These are phyloP conservation scores for Ogataea salicorniae DNA, from an alignment of 805 yeast species.

Conservation along the genomic window DNA sequence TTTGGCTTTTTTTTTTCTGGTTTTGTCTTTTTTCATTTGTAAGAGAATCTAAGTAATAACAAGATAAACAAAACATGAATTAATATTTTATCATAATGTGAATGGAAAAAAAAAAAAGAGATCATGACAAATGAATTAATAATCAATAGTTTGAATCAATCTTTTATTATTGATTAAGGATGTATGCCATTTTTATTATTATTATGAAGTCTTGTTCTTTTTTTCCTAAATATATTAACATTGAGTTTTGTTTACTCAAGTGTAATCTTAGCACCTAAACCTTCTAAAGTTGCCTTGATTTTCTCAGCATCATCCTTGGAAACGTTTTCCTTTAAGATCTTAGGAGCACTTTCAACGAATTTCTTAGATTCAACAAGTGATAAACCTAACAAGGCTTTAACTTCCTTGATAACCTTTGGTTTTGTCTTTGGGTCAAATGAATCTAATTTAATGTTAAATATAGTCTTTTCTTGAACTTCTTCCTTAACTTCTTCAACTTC, in stretches of 20 bases:
- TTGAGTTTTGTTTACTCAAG: slow-evolving; percentile 56
- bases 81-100: too few relatives aligned
- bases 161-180: too few relatives aligned
- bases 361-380: slow-evolving; percentile 96
- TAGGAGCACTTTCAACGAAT: slow-evolving; percentile 97
- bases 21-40: too few relatives aligned
- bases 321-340: slow-evolving; percentile 88
- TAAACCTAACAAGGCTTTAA: slow-evolving; percentile 83
- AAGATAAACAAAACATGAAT: too few relatives aligned
- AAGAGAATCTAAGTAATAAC: too few relatives aligned
- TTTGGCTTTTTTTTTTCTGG: too few relatives aligned
- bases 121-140: too few relatives aligned
- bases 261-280: slow-evolving; percentile 86
- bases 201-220: too few relatives aligned
- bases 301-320: slow-evolving; percentile 97
- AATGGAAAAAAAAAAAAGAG: too few relatives aligned
- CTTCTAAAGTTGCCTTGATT: slow-evolving; percentile 89
- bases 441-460: slow-evolving; percentile 87
- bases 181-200: too few relatives aligned
- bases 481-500: slow-evolving; percentile 72
- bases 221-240: too few relatives aligned
- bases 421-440: slow-evolving; percentile 90
- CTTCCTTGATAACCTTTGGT: slow-evolving; percentile 97
- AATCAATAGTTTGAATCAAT: too few relatives aligned
- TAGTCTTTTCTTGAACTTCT: slow-evolving; percentile 84